Evolutionary conservation across 371 early-diverging fungal genomes (phyloP), one percentile per base, ranked within the genome.

Genomic region (Mortierella sp.): DNA sequence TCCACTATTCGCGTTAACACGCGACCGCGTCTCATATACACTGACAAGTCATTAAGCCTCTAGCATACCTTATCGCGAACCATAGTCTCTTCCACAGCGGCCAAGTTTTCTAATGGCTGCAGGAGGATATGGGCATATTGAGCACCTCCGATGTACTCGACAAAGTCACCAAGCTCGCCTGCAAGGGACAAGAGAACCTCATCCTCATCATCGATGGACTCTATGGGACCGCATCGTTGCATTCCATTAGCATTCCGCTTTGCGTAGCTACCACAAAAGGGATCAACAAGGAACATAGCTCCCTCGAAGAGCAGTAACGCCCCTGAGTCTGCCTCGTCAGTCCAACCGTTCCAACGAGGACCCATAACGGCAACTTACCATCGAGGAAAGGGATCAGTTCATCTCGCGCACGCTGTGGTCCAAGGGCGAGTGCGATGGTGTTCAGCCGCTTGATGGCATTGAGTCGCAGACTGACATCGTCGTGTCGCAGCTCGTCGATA

Each of bases 131-230:
- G 94, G 4, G 91, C 94, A 79, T 89, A 91, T 51, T 88, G 87
- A 16, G 91, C 87, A 9, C 98, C 97, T 34, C 98, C 98, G 27
- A 98, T 92, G 65, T 91, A 92, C 55, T 95, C 93, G 27, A 93
- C 88, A 69, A 98, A 95, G 66, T 88, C 82, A 22, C 95, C 97
- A 25, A 98, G 84, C 55, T 96, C 95, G 66, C 96, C 95, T 21
- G 99, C 98, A 44, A 98, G 85, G 31, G 95, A 93, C 24, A 95
- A 74, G 54, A 98, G 81, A 40, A 98, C 91, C 80, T 97, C 98
- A 79, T 97, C 98, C 76, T 97, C 98, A 71, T 98, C 98, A 80
- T 98, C 98, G 70, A 97, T 93, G n/a, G 98, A 97, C 80, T 98
- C 98, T 96, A 43, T 48, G n/a, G n/a, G n/a, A n/a, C n/a, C n/a